Evolutionary conservation across 352 stramenopile genomes (phyloP), one percentile per base, ranked within the genome.

Genomic region (Globisporangium middletonii): DNA sequence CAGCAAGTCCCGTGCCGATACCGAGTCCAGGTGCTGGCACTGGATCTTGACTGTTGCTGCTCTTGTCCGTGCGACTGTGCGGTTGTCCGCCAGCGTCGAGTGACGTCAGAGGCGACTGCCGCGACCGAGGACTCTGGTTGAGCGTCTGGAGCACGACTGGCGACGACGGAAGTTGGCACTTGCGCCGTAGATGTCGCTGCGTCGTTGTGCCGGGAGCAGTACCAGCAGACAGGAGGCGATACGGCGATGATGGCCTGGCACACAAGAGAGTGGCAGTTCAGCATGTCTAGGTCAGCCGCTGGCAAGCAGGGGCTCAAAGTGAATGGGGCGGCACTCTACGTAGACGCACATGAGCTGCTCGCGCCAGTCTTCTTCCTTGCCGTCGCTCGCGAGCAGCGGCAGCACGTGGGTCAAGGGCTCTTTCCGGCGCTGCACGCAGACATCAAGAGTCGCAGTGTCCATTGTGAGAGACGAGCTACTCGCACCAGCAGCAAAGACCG

Each of bases 261-360:
- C 51, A 50, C 11, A 50, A 35, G 30, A 8, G 4, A 9, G 23
- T 23, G 23, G 23, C 23, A 23, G 23, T 23, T 23, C 23, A 23
- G 0, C 23, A 8, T 35, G 8, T 35, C 30, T 35, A 9, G 4
- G 30, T 35, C 30, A 35, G 30, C 2, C 30, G 8, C 30, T 35
- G 30, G 30, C 30, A 35, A 35, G 30, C 30, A 8, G 30, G 8
- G 30, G 8, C 30, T 3, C 30, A 35, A 35, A 8, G 30, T 8
- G 30, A 8, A 26, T 46, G 12, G 1, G n/a, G 41, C 18, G 41
- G n/a, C 41, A 19, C 13, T 18, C 12, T 19, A 46, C 13, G 1
- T 12, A 13, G 27, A 37, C 68, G 45, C 43, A 79, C 71, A 75
- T 53, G 37, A 79, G 72, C 59, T 70, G 58, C 16, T 79, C 68